These are phyloP conservation scores for Bipolaris gigantea DNA, from an alignment of 2,329 filamentous ascomycete genomes.

Conservation along the genomic window DNA sequence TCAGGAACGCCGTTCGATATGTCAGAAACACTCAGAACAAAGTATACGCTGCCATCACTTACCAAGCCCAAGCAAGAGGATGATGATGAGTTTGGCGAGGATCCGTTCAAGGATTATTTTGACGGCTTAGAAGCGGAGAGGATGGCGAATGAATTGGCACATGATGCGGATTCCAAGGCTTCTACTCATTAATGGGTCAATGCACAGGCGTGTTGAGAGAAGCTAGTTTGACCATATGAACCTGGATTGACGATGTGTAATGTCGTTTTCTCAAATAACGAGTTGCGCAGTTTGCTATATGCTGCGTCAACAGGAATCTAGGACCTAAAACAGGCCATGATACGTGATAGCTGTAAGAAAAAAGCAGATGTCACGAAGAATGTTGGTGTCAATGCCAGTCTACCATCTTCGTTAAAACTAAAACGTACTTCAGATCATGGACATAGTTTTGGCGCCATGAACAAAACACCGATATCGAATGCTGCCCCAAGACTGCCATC, in stretches of 20 bases:
- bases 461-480: no score
- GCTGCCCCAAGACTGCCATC: no score
- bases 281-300: not conserved
- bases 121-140: not conserved
- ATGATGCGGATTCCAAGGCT: not conserved
- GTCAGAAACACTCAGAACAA: constrained; percentile 7
- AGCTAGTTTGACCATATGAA: not conserved
- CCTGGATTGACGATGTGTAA: not conserved
- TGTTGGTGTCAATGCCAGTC: no score
- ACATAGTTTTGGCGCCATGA: no score
- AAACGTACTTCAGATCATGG: no score
- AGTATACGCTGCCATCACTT: not conserved
- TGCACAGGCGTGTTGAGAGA: not conserved
- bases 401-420: no score
- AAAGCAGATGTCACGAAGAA: no score
- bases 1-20: constrained; percentile 5
- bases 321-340: not conserved
- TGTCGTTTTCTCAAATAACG: not conserved
- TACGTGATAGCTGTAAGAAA: no score
- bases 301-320: not conserved
- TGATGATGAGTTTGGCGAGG: not conserved
- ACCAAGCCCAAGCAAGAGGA: not conserved
- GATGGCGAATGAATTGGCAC: not conserved
- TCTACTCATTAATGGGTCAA: not conserved
- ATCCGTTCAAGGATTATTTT: not conserved